phyloP scores from a whole-genome alignment of 495 filamentous ascomycete genomes.

The Talaromyces stipitatus region DNA sequence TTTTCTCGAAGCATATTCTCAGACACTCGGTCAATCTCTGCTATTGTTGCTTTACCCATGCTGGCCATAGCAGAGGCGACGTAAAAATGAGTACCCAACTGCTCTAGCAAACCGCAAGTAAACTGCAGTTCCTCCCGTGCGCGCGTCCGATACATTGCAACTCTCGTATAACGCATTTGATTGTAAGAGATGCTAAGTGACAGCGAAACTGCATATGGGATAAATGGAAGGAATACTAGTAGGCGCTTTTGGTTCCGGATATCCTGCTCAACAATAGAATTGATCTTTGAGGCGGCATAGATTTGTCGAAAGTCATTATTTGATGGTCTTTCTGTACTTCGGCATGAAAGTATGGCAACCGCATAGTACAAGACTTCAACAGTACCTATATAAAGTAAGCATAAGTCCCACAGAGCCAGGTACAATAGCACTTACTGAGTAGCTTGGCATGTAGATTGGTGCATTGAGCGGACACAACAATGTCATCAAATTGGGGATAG shows the following conservation, averaged over 20 bases:
- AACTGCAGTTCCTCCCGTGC: background rate
- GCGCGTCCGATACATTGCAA: background rate
- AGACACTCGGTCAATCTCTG: background rate
- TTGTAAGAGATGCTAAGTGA: conserved; percentile 65
- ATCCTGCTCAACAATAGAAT: conserved; percentile 50
- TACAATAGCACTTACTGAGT: background rate
- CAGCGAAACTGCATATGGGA: conserved; percentile 60
- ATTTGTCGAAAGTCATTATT: conserved; percentile 53
- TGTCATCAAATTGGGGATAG: conserved; percentile 3
- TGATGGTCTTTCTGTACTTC: conserved; percentile 32
- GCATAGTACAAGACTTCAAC: conserved; percentile 46
- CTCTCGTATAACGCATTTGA: background rate
- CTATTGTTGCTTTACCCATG: background rate
- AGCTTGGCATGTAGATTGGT: background rate
- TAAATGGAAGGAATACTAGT: conserved; percentile 55
- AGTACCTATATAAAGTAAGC: background rate
- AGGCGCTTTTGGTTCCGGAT: conserved; percentile 27
- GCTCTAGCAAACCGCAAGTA: background rate
- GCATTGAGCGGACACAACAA: background rate
- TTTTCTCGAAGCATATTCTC: background rate
- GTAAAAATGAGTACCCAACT: background rate
- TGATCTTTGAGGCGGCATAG: conserved; percentile 56
- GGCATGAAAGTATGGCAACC: conserved; percentile 54
- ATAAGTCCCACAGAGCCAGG: background rate
- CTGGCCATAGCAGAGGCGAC: background rate